These are phyloP conservation scores for Globisporangium lucens DNA, from an alignment of 352 stramenopile genomes.

Conservation along the genomic window DNA sequence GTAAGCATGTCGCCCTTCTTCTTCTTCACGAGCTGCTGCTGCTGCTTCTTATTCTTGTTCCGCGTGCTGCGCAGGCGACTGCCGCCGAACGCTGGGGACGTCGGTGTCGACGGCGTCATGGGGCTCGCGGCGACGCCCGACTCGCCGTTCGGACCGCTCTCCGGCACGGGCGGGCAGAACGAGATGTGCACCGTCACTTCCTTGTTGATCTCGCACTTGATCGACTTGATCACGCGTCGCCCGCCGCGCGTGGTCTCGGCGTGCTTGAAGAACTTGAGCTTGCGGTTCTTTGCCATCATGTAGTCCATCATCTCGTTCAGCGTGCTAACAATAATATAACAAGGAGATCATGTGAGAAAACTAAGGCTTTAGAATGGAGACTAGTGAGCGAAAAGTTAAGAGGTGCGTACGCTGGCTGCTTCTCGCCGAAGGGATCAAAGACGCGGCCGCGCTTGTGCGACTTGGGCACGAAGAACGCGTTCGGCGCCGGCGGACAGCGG, in stretches of 20 bases:
- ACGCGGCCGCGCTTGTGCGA: conserved; percentile 78
- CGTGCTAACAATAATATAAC: conserved; percentile 27
- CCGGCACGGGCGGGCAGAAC: conserved; percentile 77
- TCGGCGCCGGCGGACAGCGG: conserved; percentile 64
- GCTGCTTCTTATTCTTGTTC: conserved; percentile 84
- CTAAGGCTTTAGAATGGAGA: neutral
- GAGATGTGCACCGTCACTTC: conserved; percentile 80
- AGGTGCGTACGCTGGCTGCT: conserved; percentile 59
- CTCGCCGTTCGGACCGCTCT: conserved; percentile 79
- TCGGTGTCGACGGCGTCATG: conserved; percentile 86
- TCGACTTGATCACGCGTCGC: conserved; percentile 83
- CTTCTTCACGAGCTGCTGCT: conserved; percentile 83
- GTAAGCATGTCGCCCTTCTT: conserved; percentile 87
- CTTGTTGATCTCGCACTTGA: conserved; percentile 86
- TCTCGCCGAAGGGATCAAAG: conserved; percentile 82
- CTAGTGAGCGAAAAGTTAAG: neutral
- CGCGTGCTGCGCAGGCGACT: conserved; percentile 70
- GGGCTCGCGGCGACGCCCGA: conserved; percentile 74
- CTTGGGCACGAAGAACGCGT: conserved; percentile 75
- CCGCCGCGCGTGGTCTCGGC: conserved; percentile 79
- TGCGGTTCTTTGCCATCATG: conserved; percentile 86
- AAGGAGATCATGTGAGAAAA: conserved; percentile 1
- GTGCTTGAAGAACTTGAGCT: conserved; percentile 89
- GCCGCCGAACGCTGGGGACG: conserved; percentile 68
- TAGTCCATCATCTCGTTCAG: conserved; percentile 90